phyloP scores from a whole-genome alignment of 2,329 filamentous ascomycete genomes.

The Ceratocystis lukuohia region DNA sequence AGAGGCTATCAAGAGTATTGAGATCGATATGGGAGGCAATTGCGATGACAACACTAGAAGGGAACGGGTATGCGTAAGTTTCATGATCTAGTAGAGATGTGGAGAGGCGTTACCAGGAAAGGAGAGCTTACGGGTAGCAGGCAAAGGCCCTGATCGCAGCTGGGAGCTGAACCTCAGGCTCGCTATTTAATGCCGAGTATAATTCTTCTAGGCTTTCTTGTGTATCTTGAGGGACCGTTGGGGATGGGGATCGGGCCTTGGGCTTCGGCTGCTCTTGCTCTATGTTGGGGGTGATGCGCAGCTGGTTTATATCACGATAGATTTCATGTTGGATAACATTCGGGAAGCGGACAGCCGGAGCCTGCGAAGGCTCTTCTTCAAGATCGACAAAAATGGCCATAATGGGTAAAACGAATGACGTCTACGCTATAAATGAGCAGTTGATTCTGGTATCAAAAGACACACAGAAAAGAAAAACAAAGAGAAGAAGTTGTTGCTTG shows the following conservation, averaged over 20 bases:
- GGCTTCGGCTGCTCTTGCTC: neutral
- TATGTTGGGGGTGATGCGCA: conserved; percentile 8
- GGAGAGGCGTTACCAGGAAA: neutral
- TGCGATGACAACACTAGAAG: conserved; percentile 57
- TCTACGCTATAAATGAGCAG: neutral
- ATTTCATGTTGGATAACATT: conserved; percentile 15
- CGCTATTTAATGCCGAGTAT: conserved; percentile 15
- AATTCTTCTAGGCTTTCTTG: conserved; percentile 16
- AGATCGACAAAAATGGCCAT: conserved; percentile 23
- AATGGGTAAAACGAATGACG: neutral
- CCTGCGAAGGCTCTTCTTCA: conserved; percentile 21
- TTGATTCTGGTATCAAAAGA: neutral
- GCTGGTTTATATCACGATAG: conserved; percentile 11
- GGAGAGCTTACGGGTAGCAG: conserved; percentile 28
- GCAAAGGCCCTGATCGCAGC: conserved; percentile 24
- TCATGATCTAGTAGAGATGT: neutral
- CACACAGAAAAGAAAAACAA: neutral
- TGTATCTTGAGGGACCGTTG: neutral
- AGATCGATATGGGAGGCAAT: conserved; percentile 70
- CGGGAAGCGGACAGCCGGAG: conserved; percentile 14
- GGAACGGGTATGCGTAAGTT: conserved; percentile 10
- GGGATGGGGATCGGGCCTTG: neutral
- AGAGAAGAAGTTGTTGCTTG: neutral
- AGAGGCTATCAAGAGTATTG: conserved; percentile 72
- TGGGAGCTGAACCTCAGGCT: conserved; percentile 13